Conservation (phyloP, 345 rosid genomes). For the Anastatica hierochuntica region DNA sequence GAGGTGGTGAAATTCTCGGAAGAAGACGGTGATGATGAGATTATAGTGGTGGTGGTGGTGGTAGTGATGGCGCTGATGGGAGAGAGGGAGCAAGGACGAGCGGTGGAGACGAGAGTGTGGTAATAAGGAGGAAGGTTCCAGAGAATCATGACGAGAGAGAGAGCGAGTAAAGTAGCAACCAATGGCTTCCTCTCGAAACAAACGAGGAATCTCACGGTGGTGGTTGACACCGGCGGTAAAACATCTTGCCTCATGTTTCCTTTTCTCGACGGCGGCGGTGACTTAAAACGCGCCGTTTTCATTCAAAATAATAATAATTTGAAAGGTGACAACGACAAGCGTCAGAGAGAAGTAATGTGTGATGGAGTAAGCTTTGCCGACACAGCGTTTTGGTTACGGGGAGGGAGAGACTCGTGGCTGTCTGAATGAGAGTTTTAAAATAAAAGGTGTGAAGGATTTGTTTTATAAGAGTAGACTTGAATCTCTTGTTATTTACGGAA, state of each 20-base stretch:
- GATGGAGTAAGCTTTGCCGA: slow-evolving; percentile 23
- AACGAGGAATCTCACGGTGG: slow-evolving; percentile 29
- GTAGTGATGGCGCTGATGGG: too few species aligned
- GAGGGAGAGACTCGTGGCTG: slow-evolving; percentile 19
- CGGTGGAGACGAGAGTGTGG: slow-evolving; percentile 50
- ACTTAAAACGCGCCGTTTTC: slow-evolving; percentile 2
- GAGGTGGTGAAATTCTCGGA: slow-evolving; percentile 9
- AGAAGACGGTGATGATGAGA: background rate
- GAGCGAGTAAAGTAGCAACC: slow-evolving; percentile 51
- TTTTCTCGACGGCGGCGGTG: slow-evolving; percentile 14
- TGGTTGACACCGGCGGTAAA: slow-evolving; percentile 22
- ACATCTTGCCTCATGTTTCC: slow-evolving; percentile 60
- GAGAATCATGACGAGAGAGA: slow-evolving; percentile 56
- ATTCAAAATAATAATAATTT: too few species aligned
- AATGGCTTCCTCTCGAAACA: slow-evolving; percentile 61
- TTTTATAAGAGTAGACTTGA: background rate
- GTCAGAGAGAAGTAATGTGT: slow-evolving; percentile 15
- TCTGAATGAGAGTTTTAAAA: background rate
- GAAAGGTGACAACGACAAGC: slow-evolving; percentile 2
- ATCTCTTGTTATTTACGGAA: slow-evolving; percentile 22
- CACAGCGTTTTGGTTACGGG: slow-evolving; percentile 7
- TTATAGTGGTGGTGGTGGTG: slow-evolving; percentile 13
- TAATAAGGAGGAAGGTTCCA: slow-evolving; percentile 77
- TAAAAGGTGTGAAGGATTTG: too few species aligned
- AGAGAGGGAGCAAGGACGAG: slow-evolving; percentile 25